Percentiles rank a stretch among this genome's conserved stretches.
Conservation (phyloP, 495 filamentous ascomycete genomes). For the Delitschia confertaspora region DNA sequence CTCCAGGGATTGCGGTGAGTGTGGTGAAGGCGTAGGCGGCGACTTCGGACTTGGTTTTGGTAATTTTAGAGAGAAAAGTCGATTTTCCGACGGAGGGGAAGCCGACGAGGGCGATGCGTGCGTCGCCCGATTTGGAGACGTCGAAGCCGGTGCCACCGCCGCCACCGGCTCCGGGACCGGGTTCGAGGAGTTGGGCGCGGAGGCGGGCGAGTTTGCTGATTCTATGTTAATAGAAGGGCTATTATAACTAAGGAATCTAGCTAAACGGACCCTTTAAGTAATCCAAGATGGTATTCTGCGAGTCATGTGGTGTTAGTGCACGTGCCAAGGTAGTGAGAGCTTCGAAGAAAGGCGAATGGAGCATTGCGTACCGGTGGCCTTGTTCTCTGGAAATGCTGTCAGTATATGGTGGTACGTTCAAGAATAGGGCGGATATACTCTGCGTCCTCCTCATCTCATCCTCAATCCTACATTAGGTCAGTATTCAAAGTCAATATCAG, state of each 20-base stretch:
- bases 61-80: conserved; percentile 97
- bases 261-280: conserved; percentile 98
- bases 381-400: conserved; percentile 69
- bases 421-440: conserved; percentile 48
- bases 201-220: conserved; percentile 88
- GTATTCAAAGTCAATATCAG: too few species aligned
- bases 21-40: conserved; percentile 98
- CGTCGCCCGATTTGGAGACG: conserved; percentile 94
- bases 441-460: conserved; percentile 99
- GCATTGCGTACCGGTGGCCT: conserved; percentile 76
- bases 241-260: not conserved
- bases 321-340: conserved; percentile 2
- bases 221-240: conserved; percentile 6
- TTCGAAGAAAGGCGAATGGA: not conserved
- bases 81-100: conserved; percentile 99
- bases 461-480: conserved; percentile 67
- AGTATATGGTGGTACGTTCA: conserved; percentile 16
- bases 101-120: conserved; percentile 91
- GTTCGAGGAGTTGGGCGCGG: conserved; percentile 90
- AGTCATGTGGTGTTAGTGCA: conserved; percentile 29
- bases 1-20: conserved; percentile 92
- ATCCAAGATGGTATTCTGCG: conserved; percentile 92
- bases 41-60: conserved; percentile 94
- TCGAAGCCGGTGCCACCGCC: conserved; percentile 82
- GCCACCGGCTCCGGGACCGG: conserved; percentile 63